Evolutionary conservation across 805 yeast species (phyloP).

Genomic region (Saitoella complicata): DNA sequence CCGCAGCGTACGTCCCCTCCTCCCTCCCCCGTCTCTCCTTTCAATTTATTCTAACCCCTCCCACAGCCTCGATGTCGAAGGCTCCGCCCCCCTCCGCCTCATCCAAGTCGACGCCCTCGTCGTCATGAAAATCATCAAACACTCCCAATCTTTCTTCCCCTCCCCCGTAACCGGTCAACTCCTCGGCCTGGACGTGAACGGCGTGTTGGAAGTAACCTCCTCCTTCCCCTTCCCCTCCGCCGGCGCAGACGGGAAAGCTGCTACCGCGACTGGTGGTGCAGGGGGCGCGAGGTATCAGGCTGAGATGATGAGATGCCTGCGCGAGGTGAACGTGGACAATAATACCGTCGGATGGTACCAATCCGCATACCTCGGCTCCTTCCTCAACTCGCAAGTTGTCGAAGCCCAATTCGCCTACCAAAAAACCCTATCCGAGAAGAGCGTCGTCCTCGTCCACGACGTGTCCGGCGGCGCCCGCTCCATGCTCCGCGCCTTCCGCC

Average conservation of each 20-base stretch:
- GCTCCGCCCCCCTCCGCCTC: not conserved
- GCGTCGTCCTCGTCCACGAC: slow-evolving; percentile 39
- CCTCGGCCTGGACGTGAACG: slow-evolving; percentile 45
- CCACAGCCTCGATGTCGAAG: not conserved
- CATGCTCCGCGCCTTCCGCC: slow-evolving; percentile 50
- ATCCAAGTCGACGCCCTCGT: not conserved
- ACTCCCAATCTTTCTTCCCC: not conserved
- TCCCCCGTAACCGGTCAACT: slow-evolving; percentile 51
- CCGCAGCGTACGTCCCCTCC: too few relatives aligned
- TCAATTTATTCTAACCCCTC: too few relatives aligned
- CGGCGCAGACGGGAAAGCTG: slow-evolving; percentile 7
- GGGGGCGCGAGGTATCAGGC: slow-evolving; percentile 50
- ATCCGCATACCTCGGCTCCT: slow-evolving; percentile 51
- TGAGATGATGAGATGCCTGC: slow-evolving; percentile 46
- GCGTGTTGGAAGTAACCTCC: slow-evolving; percentile 34
- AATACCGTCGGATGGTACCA: slow-evolving; percentile 74
- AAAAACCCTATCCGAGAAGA: slow-evolving; percentile 30
- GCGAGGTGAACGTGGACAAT: slow-evolving; percentile 46
- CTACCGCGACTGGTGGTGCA: slow-evolving; percentile 38
- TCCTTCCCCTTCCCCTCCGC: slow-evolving; percentile 47
- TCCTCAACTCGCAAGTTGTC: slow-evolving; percentile 41
- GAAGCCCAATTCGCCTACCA: slow-evolving; percentile 58
- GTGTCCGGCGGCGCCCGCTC: slow-evolving; percentile 46
- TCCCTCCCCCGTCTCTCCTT: too few relatives aligned
- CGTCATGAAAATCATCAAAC: slow-evolving; percentile 1